phyloP scores from a whole-genome alignment of 2,329 filamentous ascomycete species.

The Scopulariopsis brevicaulis region DNA sequence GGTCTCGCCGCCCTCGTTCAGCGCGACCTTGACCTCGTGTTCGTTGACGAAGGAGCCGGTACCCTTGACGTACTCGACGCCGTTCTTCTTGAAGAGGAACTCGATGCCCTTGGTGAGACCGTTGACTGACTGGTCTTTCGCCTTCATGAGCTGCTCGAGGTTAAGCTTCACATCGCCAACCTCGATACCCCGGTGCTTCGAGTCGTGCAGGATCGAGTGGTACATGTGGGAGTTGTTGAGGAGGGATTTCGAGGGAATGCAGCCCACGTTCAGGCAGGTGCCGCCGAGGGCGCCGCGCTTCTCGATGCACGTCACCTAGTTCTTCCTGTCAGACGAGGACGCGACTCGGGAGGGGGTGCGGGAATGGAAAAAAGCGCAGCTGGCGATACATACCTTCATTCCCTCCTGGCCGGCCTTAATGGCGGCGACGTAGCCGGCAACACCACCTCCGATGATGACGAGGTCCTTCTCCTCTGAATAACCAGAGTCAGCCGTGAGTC shows the following conservation, averaged over 20 bases:
- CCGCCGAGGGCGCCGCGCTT: conserved; percentile 92
- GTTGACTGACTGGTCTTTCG: conserved; percentile 83
- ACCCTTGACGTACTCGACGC: conserved; percentile 95
- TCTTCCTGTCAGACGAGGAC: conserved; percentile 1
- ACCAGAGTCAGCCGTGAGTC: background rate
- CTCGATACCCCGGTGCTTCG: conserved; percentile 93
- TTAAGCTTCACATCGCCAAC: conserved; percentile 96
- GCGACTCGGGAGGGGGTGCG: background rate
- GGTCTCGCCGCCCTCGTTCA: conserved; percentile 85
- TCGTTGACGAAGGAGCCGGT: conserved; percentile 78
- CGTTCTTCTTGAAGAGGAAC: conserved; percentile 98
- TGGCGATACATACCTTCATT: conserved; percentile 58
- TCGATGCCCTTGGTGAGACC: conserved; percentile 95
- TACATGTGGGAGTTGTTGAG: conserved; percentile 99
- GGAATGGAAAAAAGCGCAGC: background rate
- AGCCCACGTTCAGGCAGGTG: conserved; percentile 97
- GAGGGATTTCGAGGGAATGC: conserved; percentile 97
- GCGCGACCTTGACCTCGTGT: conserved; percentile 82
- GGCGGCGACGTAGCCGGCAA: conserved; percentile 95
- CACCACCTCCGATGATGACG: conserved; percentile 94
- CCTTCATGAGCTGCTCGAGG: conserved; percentile 93
- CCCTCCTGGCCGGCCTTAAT: conserved; percentile 99
- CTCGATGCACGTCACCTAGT: conserved; percentile 89
- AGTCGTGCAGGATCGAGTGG: conserved; percentile 94
- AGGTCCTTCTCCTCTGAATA: conserved; percentile 83